A percentile compares a stretch with the other conserved stretches of the same genome.
Conservation (phyloP, 2,329 filamentous ascomycete genomes). For the Ophiocordyceps camponoti-saundersi region DNA sequence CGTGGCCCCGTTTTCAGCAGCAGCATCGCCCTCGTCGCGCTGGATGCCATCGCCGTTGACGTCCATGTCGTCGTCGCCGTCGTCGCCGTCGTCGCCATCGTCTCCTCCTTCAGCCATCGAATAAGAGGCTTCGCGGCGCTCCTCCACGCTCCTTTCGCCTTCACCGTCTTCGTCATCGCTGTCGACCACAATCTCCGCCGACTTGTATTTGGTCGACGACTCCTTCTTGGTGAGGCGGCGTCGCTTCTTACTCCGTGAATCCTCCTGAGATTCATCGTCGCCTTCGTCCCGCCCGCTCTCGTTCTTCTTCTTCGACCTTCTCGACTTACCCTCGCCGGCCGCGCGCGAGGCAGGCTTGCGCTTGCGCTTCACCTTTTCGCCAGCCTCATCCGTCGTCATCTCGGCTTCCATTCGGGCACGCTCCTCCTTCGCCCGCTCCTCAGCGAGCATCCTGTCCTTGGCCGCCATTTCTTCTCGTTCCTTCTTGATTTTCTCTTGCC, state of each 20-base stretch:
- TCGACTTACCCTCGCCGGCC: conserved; percentile 24
- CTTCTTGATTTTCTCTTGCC: conserved; percentile 66
- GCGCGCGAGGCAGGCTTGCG: conserved; percentile 33
- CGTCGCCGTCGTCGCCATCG: conserved; percentile 1
- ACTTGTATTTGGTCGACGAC: conserved; percentile 56
- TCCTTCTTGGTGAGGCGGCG: conserved; percentile 35
- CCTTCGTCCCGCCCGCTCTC: conserved; percentile 18
- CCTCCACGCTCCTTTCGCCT: conserved; percentile 24
- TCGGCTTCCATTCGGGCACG: conserved; percentile 43
- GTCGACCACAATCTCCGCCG: conserved; percentile 66
- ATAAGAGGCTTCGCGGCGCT: conserved; percentile 16
- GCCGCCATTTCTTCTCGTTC: conserved; percentile 71
- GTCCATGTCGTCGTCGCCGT: conserved; percentile 3
- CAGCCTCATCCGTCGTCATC: conserved; percentile 62
- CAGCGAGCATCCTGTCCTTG: conserved; percentile 55
- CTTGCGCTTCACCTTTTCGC: conserved; percentile 65
- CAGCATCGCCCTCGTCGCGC: conserved; percentile 19
- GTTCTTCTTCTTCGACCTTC: conserved; percentile 37
- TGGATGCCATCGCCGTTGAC: conserved; percentile 10
- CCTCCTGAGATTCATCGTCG: conserved; percentile 24
- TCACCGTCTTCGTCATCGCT: conserved; percentile 43
- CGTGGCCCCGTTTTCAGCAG: conserved; percentile 2
- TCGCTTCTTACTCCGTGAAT: conserved; percentile 41
- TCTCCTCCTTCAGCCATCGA: conserved; percentile 34
- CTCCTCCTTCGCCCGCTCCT: conserved; percentile 31